Evolutionary conservation across 2,329 filamentous ascomycete genomes (phyloP), one percentile per base, ranked within the genome.

Genomic region (Colletotrichum sp.): DNA sequence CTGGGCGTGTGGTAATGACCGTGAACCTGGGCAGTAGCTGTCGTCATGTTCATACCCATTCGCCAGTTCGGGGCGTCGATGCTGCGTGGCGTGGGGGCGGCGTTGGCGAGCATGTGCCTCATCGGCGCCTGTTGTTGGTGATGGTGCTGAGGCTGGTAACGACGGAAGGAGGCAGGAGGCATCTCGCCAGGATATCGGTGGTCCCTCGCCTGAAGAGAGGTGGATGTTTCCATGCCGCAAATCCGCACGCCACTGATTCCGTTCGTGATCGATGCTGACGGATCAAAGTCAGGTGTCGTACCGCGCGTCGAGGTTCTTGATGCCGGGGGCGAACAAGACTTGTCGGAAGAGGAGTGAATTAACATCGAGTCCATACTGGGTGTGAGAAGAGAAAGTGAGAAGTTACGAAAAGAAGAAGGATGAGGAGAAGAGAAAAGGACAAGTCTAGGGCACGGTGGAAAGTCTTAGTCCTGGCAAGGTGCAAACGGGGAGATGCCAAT

Each of bases 1-100:
- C 68, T 77, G 26, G 61, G 59, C 7, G 75, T 72, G 84, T 39
- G 85, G 84, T 30, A 81, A 86, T 70, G 86, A 85, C 10, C 83
- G 84, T 68, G 86, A 86, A 61, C 84, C 85, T 68, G 84, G 84
- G 26, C 81, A 84, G 34, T 86, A 86, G 43, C 66, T 21, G 39
- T 36, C 24, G 39, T 63, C 43, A 61, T 43, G 21, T 57, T 43
- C 26, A 61, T 68, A 5, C 64, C 30, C 48, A 64, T 63, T 10
- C 68, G 74, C 76, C 76, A 78, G 74, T 30, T 74, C 14, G 36
- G 32, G 6, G 64, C 60, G 26, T 77, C 71, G 30, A 75, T n/a
- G 28, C 60, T 70, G 8, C 64, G 76, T 28, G 63, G 65, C 16
- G 63, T 13, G 24, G n/a, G n/a, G 43, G 43, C 48, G 24, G 16